Evolutionary conservation across 768 basidiomycete genomes (phyloP), one percentile per base, ranked within the genome.

Genomic region (Pleurotus platypus): DNA sequence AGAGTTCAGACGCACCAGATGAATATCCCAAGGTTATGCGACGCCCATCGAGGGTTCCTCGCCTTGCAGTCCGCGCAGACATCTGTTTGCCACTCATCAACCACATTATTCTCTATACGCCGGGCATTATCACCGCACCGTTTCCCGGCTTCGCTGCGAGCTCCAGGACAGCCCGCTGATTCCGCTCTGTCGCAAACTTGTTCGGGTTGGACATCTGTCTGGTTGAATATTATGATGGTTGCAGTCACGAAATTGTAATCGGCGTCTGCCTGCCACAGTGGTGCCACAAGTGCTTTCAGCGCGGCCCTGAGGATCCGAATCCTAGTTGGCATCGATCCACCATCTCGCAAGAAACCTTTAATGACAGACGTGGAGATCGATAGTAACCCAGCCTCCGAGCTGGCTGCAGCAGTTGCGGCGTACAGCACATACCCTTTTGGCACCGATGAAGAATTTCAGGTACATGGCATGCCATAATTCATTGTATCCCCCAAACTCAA

Each of bases 11-110:
- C 75, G 49, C 66, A 90, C 90, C 92, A 95, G 20, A 94, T 79
- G 66, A 94, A 94, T 58, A 94, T 90, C 15, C 95, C 94, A 3
- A 97, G 75, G 65, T 89, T 97, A 64, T 91, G 76, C 2, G 89
- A 89, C 1, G 92, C 89, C 95, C 95, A 98, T 71, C 92, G 76
- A 5, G 94, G 94, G 64, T 84, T 81, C 57, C 86, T 78, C n/a
- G 87, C 73, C 72, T 89, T 92, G 70, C 95, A 98, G 70, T 98
- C 95, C 5, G 95, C 94, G 68, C 95, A 98, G 11, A 81, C 69
- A 68, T 94, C 94, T 97, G 66, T 38, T 20, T n/a, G 20, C 57
- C 12, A 26, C 49, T 56, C 49, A 56, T 60, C 57, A 64, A 56
- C 11, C 58, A 57, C 35, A 22, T 40, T 55, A 58, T 58, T 62